Percentiles rank a stretch among this genome's conserved stretches.
phyloP scores from a whole-genome alignment of 805 yeast species.

The Candida ortonii region DNA sequence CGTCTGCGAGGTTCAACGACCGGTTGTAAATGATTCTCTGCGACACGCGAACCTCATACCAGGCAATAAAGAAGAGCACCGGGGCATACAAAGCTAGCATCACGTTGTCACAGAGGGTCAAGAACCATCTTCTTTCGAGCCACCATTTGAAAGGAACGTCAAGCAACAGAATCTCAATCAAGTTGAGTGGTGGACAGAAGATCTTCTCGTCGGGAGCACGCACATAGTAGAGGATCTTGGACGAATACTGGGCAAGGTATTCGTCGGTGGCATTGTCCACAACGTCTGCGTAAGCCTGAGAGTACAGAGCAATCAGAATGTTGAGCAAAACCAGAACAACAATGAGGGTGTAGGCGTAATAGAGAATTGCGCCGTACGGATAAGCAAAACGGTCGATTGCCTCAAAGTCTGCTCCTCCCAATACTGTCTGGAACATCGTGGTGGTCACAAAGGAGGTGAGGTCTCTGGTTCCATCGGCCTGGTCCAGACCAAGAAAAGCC shows the following conservation, averaged over 20 bases:
- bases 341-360: constrained; percentile 73
- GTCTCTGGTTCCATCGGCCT: constrained; percentile 81
- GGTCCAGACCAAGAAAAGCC: constrained; percentile 83
- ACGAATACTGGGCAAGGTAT: constrained; percentile 79
- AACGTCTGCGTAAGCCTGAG: constrained; percentile 79
- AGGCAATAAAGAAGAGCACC: constrained; percentile 54
- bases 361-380: constrained; percentile 80
- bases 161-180: constrained; percentile 57
- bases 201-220: constrained; percentile 87
- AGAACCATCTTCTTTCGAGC: constrained; percentile 31
- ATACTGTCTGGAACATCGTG: constrained; percentile 65
- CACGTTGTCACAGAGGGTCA: constrained; percentile 46
- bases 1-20: constrained; percentile 61
- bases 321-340: constrained; percentile 75
- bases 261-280: constrained; percentile 82
- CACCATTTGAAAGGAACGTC: constrained; percentile 43
- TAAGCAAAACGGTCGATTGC: constrained; percentile 72
- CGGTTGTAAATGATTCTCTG: constrained; percentile 71
- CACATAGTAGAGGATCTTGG: constrained; percentile 77
- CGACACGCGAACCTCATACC: constrained; percentile 65
- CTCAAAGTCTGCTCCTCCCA: constrained; percentile 71
- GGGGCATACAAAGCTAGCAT: constrained; percentile 73
- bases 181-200: constrained; percentile 80
- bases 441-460: constrained; percentile 63
- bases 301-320: constrained; percentile 78